A percentile compares a stretch with the other conserved stretches of the same genome.
These are phyloP conservation scores for Agrocybe praecox DNA, from an alignment of 768 basidiomycete genomes.

Conservation along the genomic window DNA sequence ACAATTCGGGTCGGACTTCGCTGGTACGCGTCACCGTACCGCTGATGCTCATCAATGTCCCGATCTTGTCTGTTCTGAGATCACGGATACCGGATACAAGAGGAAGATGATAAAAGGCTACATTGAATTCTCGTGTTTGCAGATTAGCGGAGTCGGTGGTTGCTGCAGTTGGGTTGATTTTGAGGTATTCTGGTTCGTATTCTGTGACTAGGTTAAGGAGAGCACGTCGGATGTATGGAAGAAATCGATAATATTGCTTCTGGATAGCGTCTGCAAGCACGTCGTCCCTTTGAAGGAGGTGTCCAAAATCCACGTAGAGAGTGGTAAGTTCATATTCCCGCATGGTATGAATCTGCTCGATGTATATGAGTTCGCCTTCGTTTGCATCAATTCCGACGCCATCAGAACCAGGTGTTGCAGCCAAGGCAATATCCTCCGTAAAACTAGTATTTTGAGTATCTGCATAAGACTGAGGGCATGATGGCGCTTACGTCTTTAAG, in stretches of 20 bases:
- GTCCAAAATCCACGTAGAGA: constrained; percentile 94
- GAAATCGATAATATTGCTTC: constrained; percentile 94
- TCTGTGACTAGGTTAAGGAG: constrained; percentile 87
- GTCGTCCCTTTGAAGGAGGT: constrained; percentile 88
- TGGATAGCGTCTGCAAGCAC: constrained; percentile 93
- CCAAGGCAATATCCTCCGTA: constrained; percentile 78
- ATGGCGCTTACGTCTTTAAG: constrained; percentile 74
- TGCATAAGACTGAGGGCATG: not conserved
- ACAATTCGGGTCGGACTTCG: constrained; percentile 93
- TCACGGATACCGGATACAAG: constrained; percentile 95
- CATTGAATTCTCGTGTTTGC: constrained; percentile 89
- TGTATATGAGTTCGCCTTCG: constrained; percentile 75
- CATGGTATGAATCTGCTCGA: constrained; percentile 95
- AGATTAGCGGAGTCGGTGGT: constrained; percentile 86
- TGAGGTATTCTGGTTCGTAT: constrained; percentile 93
- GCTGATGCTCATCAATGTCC: constrained; percentile 91
- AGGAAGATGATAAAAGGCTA: constrained; percentile 95
- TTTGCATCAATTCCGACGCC: constrained; percentile 54
- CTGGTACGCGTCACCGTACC: constrained; percentile 98
- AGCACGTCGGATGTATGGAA: constrained; percentile 92
- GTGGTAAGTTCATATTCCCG: constrained; percentile 93
- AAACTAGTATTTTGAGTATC: constrained; percentile 52
- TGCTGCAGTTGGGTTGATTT: constrained; percentile 89
- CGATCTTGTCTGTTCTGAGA: constrained; percentile 90
- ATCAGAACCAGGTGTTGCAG: constrained; percentile 81